Evolutionary conservation across 225 moss, liverwort and hornwort genomes (phyloP).

Genomic region (Straminergon stramineum): DNA sequence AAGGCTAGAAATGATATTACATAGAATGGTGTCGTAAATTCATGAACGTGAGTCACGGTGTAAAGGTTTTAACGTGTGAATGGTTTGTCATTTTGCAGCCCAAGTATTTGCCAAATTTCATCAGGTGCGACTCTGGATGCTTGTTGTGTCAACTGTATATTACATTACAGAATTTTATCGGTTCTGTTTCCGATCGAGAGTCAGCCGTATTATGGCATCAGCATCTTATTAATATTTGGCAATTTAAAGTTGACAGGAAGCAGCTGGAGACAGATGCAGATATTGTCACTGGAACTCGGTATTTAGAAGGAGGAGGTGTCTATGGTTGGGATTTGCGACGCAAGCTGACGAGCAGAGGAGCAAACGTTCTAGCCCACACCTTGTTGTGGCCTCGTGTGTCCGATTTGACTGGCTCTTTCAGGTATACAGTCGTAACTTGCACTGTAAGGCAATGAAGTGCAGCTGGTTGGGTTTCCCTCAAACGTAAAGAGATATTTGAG

Average conservation of each 20-base stretch:
- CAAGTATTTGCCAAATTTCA: constrained; percentile 76
- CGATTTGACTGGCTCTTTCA: constrained; percentile 83
- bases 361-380: constrained; percentile 86
- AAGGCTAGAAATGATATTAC: not conserved
- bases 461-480: not conserved
- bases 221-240: not conserved
- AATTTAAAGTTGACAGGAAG: constrained; percentile 39
- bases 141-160: not conserved
- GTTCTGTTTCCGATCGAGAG: not conserved
- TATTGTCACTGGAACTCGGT: constrained; percentile 89
- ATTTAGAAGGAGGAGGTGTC: constrained; percentile 67
- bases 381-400: constrained; percentile 77
- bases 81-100: constrained; percentile 46
- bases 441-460: not conserved
- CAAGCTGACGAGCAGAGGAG: constrained; percentile 81
- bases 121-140: constrained; percentile 33
- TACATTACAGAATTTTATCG: not conserved
- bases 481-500: not conserved
- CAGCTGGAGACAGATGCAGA: constrained; percentile 80
- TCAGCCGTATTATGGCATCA: not conserved
- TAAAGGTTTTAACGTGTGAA: not conserved
- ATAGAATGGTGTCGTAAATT: not conserved
- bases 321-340: constrained; percentile 78
- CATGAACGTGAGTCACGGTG: not conserved
- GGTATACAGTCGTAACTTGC: constrained; percentile 17